phyloP scores from a whole-genome alignment of 495 filamentous ascomycete species.

The Jackrogersella multiformis region DNA sequence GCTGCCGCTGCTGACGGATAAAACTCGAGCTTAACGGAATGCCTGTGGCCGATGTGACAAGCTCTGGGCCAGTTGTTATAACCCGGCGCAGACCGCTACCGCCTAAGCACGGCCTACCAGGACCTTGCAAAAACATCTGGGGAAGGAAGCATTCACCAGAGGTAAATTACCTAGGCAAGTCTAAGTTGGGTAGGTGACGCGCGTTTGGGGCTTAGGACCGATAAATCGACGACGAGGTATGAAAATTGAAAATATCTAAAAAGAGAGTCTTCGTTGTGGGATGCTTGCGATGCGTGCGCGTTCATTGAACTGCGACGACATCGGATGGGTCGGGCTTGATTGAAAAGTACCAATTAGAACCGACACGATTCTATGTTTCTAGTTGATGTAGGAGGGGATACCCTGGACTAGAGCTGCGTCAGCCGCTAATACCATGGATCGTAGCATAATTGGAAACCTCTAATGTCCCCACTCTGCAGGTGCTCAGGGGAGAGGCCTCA shows the following conservation, averaged over 20 bases:
- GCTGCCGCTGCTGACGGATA: constrained; percentile 19
- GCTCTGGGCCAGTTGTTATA: constrained; percentile 42
- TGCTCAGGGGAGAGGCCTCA: too few relatives aligned
- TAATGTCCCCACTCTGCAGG: neutral
- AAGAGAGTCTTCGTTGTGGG: constrained; percentile 5
- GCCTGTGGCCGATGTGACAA: constrained; percentile 14
- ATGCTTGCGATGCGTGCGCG: constrained; percentile 29
- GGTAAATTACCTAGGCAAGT: constrained; percentile 1
- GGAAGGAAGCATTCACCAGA: neutral
- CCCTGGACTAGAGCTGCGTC: constrained; percentile 30
- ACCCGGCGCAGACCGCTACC: constrained; percentile 42
- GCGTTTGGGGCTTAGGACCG: neutral
- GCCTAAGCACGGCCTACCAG: constrained; percentile 40
- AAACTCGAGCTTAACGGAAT: constrained; percentile 17
- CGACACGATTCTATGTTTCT: constrained; percentile 20
- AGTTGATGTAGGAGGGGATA: constrained; percentile 1
- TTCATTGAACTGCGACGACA: constrained; percentile 33
- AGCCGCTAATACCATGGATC: neutral
- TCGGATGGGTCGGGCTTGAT: constrained; percentile 33
- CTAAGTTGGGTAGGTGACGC: neutral
- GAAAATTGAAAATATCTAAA: constrained; percentile 12
- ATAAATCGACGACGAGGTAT: too few relatives aligned
- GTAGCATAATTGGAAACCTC: constrained; percentile 4
- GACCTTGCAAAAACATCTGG: constrained; percentile 39
- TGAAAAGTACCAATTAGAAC: constrained; percentile 16